These are phyloP conservation scores for Lachnellula occidentalis DNA, from an alignment of 2,329 filamentous ascomycete species.

Conservation along the genomic window DNA sequence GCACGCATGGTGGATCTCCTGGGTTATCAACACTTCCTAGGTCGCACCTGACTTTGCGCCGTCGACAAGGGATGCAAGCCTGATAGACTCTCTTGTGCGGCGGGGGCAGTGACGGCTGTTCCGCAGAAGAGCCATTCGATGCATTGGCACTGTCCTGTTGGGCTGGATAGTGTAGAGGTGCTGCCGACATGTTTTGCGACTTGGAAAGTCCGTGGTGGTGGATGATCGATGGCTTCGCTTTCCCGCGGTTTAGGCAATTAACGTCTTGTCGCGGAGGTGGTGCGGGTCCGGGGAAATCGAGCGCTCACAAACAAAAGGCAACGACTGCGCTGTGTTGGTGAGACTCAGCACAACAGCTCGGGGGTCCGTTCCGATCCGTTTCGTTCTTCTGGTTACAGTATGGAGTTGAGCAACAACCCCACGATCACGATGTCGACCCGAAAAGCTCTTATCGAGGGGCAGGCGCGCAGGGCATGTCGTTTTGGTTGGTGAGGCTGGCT, in stretches of 20 bases:
- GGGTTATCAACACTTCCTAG: constrained; percentile 81
- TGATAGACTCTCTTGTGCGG: constrained; percentile 36
- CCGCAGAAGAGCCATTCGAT: constrained; percentile 12
- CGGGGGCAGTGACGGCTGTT: constrained; percentile 11
- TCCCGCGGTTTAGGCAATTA: constrained; percentile 17
- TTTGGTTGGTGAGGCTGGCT: neutral
- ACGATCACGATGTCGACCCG: neutral
- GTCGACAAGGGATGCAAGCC: constrained; percentile 47
- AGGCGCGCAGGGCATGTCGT: neutral
- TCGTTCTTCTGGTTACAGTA: neutral
- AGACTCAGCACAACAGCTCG: neutral
- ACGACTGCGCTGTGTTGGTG: neutral
- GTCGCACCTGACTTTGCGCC: constrained; percentile 52
- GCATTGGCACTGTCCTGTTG: constrained; percentile 16
- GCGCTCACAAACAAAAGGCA: neutral
- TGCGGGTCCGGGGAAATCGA: neutral
- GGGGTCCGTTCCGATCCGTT: neutral
- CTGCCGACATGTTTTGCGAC: constrained; percentile 14
- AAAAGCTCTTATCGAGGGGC: neutral
- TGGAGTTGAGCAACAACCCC: neutral
- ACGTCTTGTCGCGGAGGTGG: constrained; percentile 11
- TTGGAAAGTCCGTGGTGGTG: neutral
- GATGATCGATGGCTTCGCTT: constrained; percentile 1
- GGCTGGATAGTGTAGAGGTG: constrained; percentile 14
- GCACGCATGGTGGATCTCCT: constrained; percentile 85